These are phyloP conservation scores for Gnaphalium uliginosum DNA, from an alignment of 129 eudicot genomes.

Conservation along the genomic window DNA sequence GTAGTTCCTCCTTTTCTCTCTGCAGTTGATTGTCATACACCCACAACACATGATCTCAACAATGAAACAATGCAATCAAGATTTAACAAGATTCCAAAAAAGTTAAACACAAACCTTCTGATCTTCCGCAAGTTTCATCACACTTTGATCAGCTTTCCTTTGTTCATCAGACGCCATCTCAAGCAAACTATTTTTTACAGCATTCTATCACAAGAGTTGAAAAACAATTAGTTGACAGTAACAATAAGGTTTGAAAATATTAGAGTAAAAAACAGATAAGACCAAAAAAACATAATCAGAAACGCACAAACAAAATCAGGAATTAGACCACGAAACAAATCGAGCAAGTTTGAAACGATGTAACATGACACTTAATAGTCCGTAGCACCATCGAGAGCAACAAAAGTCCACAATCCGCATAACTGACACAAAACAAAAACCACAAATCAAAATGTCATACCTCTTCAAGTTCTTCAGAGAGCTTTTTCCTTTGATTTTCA, in stretches of 20 bases:
- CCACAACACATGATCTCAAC: neutral
- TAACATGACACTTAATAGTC: too few relatives aligned
- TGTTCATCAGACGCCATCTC: conserved; percentile 46
- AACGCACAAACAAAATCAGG: too few relatives aligned
- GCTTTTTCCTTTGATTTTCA: conserved; percentile 66
- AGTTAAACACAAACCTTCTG: conserved; percentile 54
- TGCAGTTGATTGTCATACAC: conserved; percentile 32
- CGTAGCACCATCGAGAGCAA: too few relatives aligned
- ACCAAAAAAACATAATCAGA: neutral
- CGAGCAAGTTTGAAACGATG: too few relatives aligned
- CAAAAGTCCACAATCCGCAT: too few relatives aligned
- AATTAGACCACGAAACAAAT: too few relatives aligned
- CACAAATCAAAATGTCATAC: conserved; percentile 30
- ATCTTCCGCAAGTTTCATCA: conserved; percentile 72
- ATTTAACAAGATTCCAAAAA: neutral
- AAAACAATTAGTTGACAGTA: neutral
- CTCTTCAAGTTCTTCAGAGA: conserved; percentile 76
- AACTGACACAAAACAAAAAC: too few relatives aligned
- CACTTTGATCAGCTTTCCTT: conserved; percentile 70
- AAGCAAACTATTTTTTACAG: conserved; percentile 57
- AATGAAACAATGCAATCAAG: neutral
- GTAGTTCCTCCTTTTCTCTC: conserved; percentile 72
- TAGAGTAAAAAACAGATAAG: conserved; percentile 2
- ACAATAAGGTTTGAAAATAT: neutral
- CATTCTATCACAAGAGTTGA: conserved; percentile 47